Percentiles rank a stretch among this genome's conserved stretches.
These are phyloP conservation scores for Microdochium paspali DNA, from an alignment of 2,329 filamentous ascomycete species.

Conservation along the genomic window DNA sequence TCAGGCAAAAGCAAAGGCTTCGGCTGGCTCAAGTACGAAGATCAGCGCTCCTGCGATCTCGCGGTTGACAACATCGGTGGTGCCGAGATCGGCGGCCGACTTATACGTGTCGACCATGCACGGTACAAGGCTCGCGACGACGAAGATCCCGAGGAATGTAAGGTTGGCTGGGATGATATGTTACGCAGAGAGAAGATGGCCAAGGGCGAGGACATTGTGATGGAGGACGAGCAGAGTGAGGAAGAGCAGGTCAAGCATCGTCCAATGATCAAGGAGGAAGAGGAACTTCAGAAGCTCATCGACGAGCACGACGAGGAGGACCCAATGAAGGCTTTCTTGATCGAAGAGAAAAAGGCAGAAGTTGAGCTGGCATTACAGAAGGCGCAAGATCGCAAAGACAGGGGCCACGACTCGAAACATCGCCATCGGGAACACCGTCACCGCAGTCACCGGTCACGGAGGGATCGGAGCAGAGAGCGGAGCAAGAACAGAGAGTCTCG, in stretches of 20 bases:
- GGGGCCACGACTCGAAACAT: constrained; percentile 32
- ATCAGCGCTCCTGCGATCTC: constrained; percentile 90
- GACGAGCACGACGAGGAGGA: constrained; percentile 87
- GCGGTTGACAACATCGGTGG: constrained; percentile 95
- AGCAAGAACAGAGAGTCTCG: constrained; percentile 8
- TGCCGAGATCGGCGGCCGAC: constrained; percentile 68
- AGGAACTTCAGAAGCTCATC: constrained; percentile 66
- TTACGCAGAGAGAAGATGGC: constrained; percentile 37
- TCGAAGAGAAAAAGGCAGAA: constrained; percentile 87
- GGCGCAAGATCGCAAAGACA: constrained; percentile 38
- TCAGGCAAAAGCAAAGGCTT: constrained; percentile 93
- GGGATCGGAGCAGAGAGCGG: constrained; percentile 17
- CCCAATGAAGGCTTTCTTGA: constrained; percentile 88
- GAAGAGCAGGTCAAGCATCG: constrained; percentile 30
- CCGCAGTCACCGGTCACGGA: constrained; percentile 33
- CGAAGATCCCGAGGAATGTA: constrained; percentile 52
- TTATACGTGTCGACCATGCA: constrained; percentile 85
- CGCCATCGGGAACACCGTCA: constrained; percentile 26
- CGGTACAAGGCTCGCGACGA: constrained; percentile 85
- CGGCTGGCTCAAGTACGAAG: constrained; percentile 95
- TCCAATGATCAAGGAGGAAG: constrained; percentile 70
- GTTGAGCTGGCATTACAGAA: constrained; percentile 60
- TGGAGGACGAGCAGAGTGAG: constrained; percentile 32
- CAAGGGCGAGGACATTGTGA: constrained; percentile 23
- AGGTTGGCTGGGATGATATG: constrained; percentile 51